phyloP scores from a whole-genome alignment of 257 asterid genomes.

The Leonotis leonurus region DNA sequence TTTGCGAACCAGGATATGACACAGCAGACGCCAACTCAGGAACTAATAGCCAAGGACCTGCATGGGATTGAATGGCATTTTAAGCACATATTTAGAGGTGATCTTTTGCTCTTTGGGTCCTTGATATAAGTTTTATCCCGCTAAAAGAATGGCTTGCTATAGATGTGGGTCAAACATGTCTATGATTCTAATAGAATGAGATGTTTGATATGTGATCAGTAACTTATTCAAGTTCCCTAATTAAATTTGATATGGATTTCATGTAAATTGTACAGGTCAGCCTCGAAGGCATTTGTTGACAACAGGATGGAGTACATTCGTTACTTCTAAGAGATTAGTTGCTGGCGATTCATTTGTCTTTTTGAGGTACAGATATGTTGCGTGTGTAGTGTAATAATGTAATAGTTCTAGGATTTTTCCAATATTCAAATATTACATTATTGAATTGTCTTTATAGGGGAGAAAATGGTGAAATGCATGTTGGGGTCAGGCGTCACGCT shows the following conservation, averaged over 20 bases:
- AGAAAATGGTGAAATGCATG: conserved; percentile 63
- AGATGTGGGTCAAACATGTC: neutral
- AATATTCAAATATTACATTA: neutral
- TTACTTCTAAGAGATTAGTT: conserved; percentile 60
- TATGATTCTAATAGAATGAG: neutral
- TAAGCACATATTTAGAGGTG: conserved; percentile 78
- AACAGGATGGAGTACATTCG: conserved; percentile 82
- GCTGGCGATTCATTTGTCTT: conserved; percentile 75
- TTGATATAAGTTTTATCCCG: neutral
- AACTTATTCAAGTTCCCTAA: neutral
- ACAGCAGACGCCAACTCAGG: conserved; percentile 67
- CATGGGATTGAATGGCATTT: conserved; percentile 64
- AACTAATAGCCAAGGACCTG: conserved; percentile 61
- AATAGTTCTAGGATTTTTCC: neutral
- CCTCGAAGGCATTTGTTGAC: conserved; percentile 83
- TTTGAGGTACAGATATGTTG: conserved; percentile 37
- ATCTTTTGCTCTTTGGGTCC: neutral
- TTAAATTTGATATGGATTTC: neutral
- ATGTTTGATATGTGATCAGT: neutral
- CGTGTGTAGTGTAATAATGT: neutral
- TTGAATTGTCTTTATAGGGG: conserved; percentile 31
- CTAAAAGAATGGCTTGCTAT: neutral
- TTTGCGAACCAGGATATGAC: conserved; percentile 51
- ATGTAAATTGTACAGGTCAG: conserved; percentile 43
- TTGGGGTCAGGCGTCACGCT: conserved; percentile 61